Base-by-base conservation (phyloP, 345 rosid genomes). In the Microcos paniculata region DNA sequence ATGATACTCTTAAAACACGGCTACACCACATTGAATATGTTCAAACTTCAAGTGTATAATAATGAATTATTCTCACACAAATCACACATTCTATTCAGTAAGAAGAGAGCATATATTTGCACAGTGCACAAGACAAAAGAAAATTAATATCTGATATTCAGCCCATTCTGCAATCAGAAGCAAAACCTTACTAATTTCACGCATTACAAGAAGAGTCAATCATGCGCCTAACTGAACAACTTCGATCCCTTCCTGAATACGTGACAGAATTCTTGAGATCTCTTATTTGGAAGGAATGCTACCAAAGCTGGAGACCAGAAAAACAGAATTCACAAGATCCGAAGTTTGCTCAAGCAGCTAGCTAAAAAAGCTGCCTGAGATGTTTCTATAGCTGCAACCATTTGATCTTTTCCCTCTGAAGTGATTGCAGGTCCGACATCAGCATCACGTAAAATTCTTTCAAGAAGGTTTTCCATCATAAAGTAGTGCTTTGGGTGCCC, bases 221-320 rank as follows among this genome's bases (percentile, higher is more conserved):
- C 86, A 97, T 35, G 84, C 97, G 82, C 92, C 92, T 80, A 92
- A 86, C 75, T 90, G 97, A 71, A 92, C 99, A 74, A 96, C 93
- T 80, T 96, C 98, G 61, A 94, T 82, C 81, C 94, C 99, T 70
- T 96, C 97, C 78, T 92, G 97, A 69, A 91, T 96, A 46, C 90
- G 92, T n/a, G 93, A 89, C 69, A 94, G 72, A 28, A 94, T 88
- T 86, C 84, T 86, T 43, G 97, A 90, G 74, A 92, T 88, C 72
- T 91, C 94, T 67, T 96, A 97, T 83, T 90, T 96, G 18, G 99
- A 86, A 48, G 98, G 98, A 78, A 96, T 84, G 82, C 84, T 92
- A 82, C 97, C 99, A 55, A 97, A 97, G 84, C 92, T 92, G 67
- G 98, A 90, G 81, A 94, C 84, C 14, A 97, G 97, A 83, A 94